Base-by-base conservation (phyloP, 1,284 basidiomycete species). In the Malassezia yamatoensis region DNA sequence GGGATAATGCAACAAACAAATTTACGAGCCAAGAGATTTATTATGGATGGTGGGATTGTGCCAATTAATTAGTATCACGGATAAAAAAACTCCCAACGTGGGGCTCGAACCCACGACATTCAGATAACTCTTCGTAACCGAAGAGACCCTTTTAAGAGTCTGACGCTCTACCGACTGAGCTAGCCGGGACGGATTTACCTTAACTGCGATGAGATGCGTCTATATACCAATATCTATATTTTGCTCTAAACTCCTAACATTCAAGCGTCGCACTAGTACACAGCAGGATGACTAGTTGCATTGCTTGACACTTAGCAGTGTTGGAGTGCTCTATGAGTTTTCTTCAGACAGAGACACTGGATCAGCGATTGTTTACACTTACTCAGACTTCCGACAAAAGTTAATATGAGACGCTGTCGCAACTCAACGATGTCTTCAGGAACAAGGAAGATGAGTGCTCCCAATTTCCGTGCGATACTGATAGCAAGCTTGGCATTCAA, bases 381-480 rank as follows among this genome's bases (percentile, higher is more conserved):
- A 58, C 55, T 80, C 53, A 80, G 69, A 68, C 78, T 79, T 33
- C 80, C 80, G 21, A 82, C 80, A 65, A 81, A 81, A 2, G 80
- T 81, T 65, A 81, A 76, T 60, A 81, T 79, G 72, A 73, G 65
- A 44, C 64, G 64, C 60, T 58, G 76, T 44, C 66, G 49, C 51
- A 64, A 60, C 58, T 74, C 74, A 11, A 78, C 74, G 51, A 78
- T 75, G 54, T 78, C 91, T 76, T 98, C 94, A 1, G 93, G 90
- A 0, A 98, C 94, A 59, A 98, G 79, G 81, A 96, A 96, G 71
- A 98, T 96, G 68, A 96, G 78, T 4, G 90, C 89, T 53, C 90
- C 89, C 83, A 94, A 84, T 82, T 98, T 98, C 73, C 93, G 82
- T 20, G 93, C 91, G 68, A 98, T 96, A 5, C 89, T 93, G 68